Evolutionary conservation across 2,329 filamentous ascomycete species (phyloP).

Genomic region (Alternaria incomplexa): DNA sequence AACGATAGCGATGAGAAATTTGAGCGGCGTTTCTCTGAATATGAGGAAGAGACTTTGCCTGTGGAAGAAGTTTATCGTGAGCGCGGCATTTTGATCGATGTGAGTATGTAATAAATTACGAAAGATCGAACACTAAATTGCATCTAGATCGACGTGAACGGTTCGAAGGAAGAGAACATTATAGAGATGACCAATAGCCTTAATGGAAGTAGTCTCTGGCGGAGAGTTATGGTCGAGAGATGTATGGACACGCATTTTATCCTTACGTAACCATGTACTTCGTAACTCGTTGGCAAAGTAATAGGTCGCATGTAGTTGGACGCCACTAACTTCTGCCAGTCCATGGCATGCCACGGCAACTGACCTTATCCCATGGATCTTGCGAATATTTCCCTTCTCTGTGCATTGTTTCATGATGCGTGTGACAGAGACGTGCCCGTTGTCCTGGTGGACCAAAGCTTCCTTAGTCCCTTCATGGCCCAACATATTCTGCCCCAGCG

Average conservation of each 20-base stretch:
- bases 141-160: neutral
- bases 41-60: neutral
- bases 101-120: neutral
- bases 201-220: neutral
- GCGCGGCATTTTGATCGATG: slow-evolving; percentile 3
- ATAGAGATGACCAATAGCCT: neutral
- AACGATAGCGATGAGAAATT: slow-evolving; percentile 6
- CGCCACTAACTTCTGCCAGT: neutral
- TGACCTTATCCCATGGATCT: neutral
- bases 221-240: neutral
- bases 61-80: neutral
- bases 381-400: neutral
- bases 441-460: neutral
- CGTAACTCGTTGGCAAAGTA: neutral
- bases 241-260: neutral
- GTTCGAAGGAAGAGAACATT: neutral
- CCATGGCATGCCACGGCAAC: neutral
- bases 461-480: neutral
- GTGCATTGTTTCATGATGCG: neutral
- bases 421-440: neutral
- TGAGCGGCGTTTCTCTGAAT: neutral
- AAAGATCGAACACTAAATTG: neutral
- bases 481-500: neutral
- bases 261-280: neutral
- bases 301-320: neutral